A percentile compares a stretch with the other conserved stretches of the same genome.
These are phyloP conservation scores for Candida loeiensis DNA, from an alignment of 805 yeast genomes.

Conservation along the genomic window DNA sequence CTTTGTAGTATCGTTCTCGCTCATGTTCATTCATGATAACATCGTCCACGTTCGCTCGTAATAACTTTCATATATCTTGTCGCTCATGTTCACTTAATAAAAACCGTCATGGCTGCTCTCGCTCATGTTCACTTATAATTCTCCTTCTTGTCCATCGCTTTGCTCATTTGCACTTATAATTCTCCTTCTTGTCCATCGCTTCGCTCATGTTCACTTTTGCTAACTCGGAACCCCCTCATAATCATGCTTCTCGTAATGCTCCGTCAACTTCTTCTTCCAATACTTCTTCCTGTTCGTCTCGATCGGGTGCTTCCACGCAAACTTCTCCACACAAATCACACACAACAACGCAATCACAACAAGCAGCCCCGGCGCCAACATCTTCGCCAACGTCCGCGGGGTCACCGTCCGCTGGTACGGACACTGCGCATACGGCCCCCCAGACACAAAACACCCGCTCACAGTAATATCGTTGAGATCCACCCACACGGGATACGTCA, in stretches of 20 bases:
- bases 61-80: too few relatives aligned
- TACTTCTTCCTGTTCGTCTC: constrained; percentile 63
- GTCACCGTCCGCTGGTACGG: constrained; percentile 66
- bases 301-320: constrained; percentile 59
- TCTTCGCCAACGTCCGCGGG: constrained; percentile 52
- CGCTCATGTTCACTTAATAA: too few relatives aligned
- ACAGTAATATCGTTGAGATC: constrained; percentile 76
- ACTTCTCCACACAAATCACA: constrained; percentile 51
- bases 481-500: constrained; percentile 59
- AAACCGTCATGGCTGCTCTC: too few relatives aligned
- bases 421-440: constrained; percentile 74
- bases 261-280: constrained; percentile 56
- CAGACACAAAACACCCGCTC: constrained; percentile 77
- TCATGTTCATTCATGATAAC: too few relatives aligned
- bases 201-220: constrained; percentile 4
- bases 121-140: too few relatives aligned
- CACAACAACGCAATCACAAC: constrained; percentile 52
- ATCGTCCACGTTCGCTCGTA: too few relatives aligned
- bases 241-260: constrained; percentile 57
- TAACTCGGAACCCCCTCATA: constrained; percentile 86
- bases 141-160: too few relatives aligned
- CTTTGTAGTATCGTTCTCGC: too few relatives aligned
- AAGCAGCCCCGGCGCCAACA: constrained; percentile 65
- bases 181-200: neutral
- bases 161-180: neutral